A percentile compares a stretch with the other conserved stretches of the same genome.
phyloP scores from a whole-genome alignment of 179 eudicot species.

The Actinidia arguta region DNA sequence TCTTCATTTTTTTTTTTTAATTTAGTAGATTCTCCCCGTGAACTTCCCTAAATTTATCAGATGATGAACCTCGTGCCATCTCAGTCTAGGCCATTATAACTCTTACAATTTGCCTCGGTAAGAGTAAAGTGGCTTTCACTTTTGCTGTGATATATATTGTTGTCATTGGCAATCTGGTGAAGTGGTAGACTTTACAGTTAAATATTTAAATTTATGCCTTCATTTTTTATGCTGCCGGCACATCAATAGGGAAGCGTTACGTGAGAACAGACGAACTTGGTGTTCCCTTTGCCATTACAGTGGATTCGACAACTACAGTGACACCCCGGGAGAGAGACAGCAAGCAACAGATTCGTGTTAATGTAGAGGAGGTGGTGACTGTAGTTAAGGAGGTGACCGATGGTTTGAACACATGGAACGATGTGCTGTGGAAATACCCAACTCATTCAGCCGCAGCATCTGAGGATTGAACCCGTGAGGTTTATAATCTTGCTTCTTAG shows the following conservation, averaged over 20 bases:
- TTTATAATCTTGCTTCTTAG: background rate
- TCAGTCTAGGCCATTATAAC: background rate
- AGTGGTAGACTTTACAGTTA: background rate
- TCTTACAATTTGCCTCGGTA: background rate
- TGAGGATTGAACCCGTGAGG: background rate
- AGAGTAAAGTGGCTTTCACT: background rate
- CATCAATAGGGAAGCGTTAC: slow-evolving; percentile 88
- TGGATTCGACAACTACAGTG: slow-evolving; percentile 72
- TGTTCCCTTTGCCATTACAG: slow-evolving; percentile 90
- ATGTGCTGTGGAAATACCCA: slow-evolving; percentile 66
- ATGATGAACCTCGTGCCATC: background rate
- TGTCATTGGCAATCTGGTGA: background rate
- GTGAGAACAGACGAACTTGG: slow-evolving; percentile 95
- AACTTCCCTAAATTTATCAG: background rate
- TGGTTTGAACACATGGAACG: slow-evolving; percentile 85
- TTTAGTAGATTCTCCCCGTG: background rate
- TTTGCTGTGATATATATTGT: background rate
- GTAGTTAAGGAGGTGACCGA: slow-evolving; percentile 79
- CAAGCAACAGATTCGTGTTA: slow-evolving; percentile 79
- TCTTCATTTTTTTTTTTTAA: no score
- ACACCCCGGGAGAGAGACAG: slow-evolving; percentile 88
- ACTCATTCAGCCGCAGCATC: slow-evolving; percentile 53
- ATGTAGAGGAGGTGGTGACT: slow-evolving; percentile 69
- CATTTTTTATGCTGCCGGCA: slow-evolving; percentile 54
- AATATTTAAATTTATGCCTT: background rate